These are phyloP conservation scores for Cafeteria roenbergensis DNA, from an alignment of 108 stramenopile species.

Conservation along the genomic window DNA sequence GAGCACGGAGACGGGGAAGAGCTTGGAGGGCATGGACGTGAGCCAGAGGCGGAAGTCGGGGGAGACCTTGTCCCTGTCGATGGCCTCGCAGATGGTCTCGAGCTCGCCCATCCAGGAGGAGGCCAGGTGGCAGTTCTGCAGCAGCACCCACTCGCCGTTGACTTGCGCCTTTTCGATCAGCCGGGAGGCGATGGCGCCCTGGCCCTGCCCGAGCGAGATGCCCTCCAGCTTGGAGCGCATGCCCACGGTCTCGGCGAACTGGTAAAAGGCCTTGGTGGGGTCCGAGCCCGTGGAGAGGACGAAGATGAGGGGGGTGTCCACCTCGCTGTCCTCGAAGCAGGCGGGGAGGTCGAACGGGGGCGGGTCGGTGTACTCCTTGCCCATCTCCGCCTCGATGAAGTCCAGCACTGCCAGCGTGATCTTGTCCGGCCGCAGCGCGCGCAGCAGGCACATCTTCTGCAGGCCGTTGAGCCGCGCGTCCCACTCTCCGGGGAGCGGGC, in stretches of 20 bases:
- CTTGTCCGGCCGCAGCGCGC: slow-evolving; percentile 45
- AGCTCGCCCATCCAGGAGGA: slow-evolving; percentile 49
- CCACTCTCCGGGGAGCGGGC: slow-evolving; percentile 31
- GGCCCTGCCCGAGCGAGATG: slow-evolving; percentile 53
- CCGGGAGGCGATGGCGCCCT: slow-evolving; percentile 35
- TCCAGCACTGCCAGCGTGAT: slow-evolving; percentile 39
- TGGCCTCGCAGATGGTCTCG: slow-evolving; percentile 46
- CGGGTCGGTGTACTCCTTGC: slow-evolving; percentile 38
- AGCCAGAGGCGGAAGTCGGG: slow-evolving; percentile 49
- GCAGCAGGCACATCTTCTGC: slow-evolving; percentile 37
- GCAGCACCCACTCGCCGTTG: slow-evolving; percentile 44
- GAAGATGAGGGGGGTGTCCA: slow-evolving; percentile 46
- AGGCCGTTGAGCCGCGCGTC: slow-evolving; percentile 23
- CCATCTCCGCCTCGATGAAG: slow-evolving; percentile 40
- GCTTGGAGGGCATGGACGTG: slow-evolving; percentile 45
- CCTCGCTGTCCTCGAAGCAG: slow-evolving; percentile 41
- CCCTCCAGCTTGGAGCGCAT: slow-evolving; percentile 30
- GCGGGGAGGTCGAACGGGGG: slow-evolving; percentile 45
- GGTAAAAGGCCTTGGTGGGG: slow-evolving; percentile 46
- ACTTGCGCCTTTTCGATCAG: slow-evolving; percentile 39
- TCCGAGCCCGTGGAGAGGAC: slow-evolving; percentile 49
- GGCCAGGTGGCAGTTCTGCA: slow-evolving; percentile 46
- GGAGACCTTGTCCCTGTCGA: slow-evolving; percentile 37
- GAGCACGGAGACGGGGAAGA: slow-evolving; percentile 46
- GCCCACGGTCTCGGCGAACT: slow-evolving; percentile 33